Evolutionary conservation across 2,329 filamentous ascomycete genomes (phyloP).

Genomic region (Hysterium pulicare): DNA sequence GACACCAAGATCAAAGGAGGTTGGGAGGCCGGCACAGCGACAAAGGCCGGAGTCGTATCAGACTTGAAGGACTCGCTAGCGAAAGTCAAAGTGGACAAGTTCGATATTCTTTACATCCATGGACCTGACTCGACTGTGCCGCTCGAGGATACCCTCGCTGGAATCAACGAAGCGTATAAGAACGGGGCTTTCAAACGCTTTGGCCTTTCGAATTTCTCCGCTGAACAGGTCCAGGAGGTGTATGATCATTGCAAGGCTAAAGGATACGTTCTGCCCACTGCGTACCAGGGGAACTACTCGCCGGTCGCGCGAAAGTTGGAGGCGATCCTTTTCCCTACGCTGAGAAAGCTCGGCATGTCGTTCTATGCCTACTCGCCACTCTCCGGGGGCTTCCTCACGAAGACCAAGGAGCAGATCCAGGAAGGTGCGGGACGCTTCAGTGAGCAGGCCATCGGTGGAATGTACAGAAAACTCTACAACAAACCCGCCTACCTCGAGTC

Average conservation of each 20-base stretch:
- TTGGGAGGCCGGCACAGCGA: slow-evolving; percentile 31
- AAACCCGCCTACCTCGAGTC: slow-evolving; percentile 27
- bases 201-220: slow-evolving; percentile 30
- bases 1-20: slow-evolving; percentile 48
- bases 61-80: slow-evolving; percentile 32
- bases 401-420: slow-evolving; percentile 24
- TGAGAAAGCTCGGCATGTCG: slow-evolving; percentile 37
- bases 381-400: slow-evolving; percentile 17
- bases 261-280: slow-evolving; percentile 34
- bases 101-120: slow-evolving; percentile 36
- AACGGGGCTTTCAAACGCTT: slow-evolving; percentile 32
- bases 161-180: slow-evolving; percentile 31
- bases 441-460: slow-evolving; percentile 10
- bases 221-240: slow-evolving; percentile 27
- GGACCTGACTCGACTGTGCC: slow-evolving; percentile 23
- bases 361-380: slow-evolving; percentile 35
- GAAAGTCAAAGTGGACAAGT: slow-evolving; percentile 23
- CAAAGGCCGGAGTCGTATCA: slow-evolving; percentile 34
- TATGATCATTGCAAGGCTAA: slow-evolving; percentile 29
- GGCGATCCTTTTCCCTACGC: slow-evolving; percentile 34
- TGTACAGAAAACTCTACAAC: slow-evolving; percentile 31
- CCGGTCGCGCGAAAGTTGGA: slow-evolving; percentile 34
- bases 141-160: slow-evolving; percentile 27
- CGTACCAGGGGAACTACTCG: slow-evolving; percentile 42
- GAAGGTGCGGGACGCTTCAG: slow-evolving; percentile 12